A percentile compares a stretch with the other conserved stretches of the same genome.
Conservation (phyloP, 768 basidiomycete species). For the Crucibulum laeve region DNA sequence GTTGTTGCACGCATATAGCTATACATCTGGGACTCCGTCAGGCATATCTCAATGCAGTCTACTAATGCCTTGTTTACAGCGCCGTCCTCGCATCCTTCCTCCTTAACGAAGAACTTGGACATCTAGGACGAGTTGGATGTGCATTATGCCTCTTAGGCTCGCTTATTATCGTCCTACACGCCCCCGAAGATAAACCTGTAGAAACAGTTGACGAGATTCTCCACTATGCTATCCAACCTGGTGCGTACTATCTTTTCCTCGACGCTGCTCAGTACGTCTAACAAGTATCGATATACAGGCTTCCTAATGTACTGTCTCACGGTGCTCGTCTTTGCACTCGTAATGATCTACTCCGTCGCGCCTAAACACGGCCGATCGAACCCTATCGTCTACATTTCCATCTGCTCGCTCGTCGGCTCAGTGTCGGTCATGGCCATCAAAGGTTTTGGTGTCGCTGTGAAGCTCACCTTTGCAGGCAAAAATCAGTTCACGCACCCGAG, state of each 20-base stretch:
- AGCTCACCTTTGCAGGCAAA: conserved; percentile 87
- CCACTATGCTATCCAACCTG: conserved; percentile 88
- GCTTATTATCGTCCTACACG: conserved; percentile 64
- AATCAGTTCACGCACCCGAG: conserved; percentile 94
- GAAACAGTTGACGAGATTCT: conserved; percentile 93
- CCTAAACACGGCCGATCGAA: conserved; percentile 85
- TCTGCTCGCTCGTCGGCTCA: conserved; percentile 94
- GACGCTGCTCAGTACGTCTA: neutral
- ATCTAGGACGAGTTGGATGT: conserved; percentile 67
- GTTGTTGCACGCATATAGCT: conserved; percentile 95
- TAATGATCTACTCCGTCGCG: conserved; percentile 84
- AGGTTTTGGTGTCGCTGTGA: conserved; percentile 95
- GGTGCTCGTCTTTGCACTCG: conserved; percentile 72
- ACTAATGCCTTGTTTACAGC: conserved; percentile 36
- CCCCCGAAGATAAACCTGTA: conserved; percentile 92
- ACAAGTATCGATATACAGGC: conserved; percentile 39
- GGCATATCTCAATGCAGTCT: conserved; percentile 2
- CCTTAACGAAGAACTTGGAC: conserved; percentile 90
- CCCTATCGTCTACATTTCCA: conserved; percentile 91
- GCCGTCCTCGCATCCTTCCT: conserved; percentile 93
- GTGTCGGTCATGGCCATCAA: conserved; percentile 99
- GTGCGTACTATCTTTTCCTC: conserved; percentile 33
- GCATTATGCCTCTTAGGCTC: conserved; percentile 24
- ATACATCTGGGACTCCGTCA: conserved; percentile 60
- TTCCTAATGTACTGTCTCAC: conserved; percentile 90